Percentiles rank a stretch among this genome's conserved stretches.
These are phyloP conservation scores for Cephalotrichum gorgonifer DNA, from an alignment of 2,329 filamentous ascomycete genomes.

Conservation along the genomic window DNA sequence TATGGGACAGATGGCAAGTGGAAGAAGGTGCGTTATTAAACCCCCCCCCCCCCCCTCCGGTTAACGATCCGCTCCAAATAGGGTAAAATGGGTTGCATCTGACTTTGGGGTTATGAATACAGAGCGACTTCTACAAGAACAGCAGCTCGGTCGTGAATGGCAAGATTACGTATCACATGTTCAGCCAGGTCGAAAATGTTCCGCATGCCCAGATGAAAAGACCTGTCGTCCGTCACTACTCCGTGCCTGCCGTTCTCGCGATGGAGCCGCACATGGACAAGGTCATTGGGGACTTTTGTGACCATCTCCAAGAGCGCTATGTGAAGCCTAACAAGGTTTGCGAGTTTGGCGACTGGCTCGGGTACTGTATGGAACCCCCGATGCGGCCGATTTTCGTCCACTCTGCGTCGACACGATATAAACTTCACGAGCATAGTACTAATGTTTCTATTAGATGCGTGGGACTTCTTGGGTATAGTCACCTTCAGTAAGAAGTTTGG, in stretches of 20 bases:
- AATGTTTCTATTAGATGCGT: slow-evolving; percentile 14
- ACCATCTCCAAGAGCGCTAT: slow-evolving; percentile 17
- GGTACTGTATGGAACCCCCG: slow-evolving; percentile 11
- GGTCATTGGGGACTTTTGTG: slow-evolving; percentile 18
- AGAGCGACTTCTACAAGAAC: slow-evolving; percentile 26
- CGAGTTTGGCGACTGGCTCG: slow-evolving; percentile 15
- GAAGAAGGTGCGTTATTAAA: slow-evolving; percentile 10
- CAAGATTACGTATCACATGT: slow-evolving; percentile 25
- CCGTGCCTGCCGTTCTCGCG: slow-evolving; percentile 14
- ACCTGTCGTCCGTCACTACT: slow-evolving; percentile 25
- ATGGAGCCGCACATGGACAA: slow-evolving; percentile 20
- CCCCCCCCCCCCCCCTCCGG: too few species aligned
- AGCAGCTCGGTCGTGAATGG: slow-evolving; percentile 22
- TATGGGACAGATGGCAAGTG: slow-evolving; percentile 16
- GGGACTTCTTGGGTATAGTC: slow-evolving; percentile 29
- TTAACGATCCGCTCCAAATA: too few species aligned
- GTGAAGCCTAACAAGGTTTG: slow-evolving; percentile 10
- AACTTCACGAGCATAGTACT: not conserved
- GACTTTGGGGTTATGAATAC: not conserved
- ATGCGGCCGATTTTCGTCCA: not conserved
- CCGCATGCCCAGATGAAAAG: slow-evolving; percentile 23
- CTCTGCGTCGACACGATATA: not conserved
- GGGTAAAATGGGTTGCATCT: too few species aligned
- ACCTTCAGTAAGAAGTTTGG: slow-evolving; percentile 29
- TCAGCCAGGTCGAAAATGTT: slow-evolving; percentile 21